Evolutionary conservation across 495 filamentous ascomycete species (phyloP), one percentile per base, ranked within the genome.

Genomic region (Lophiostoma macrostomum): DNA sequence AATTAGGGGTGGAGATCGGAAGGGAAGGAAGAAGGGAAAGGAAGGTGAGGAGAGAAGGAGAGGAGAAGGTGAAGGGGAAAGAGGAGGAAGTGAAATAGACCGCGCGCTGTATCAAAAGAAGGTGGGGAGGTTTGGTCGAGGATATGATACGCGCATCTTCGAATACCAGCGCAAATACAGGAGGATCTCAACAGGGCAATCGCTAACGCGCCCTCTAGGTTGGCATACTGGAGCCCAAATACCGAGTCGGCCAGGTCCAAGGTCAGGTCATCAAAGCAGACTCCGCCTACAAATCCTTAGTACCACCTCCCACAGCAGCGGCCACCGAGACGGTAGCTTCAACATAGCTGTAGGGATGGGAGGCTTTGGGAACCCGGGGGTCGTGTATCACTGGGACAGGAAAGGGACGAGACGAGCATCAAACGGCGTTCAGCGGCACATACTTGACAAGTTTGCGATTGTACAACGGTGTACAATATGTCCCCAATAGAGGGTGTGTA

Each of bases 191-290:
- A n/a, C n/a, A n/a, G n/a, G n/a, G n/a, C n/a, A n/a, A n/a, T n/a
- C n/a, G 36, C 29, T 48, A 48, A 53, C 30, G 37, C 29, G 3
- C 29, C 16, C 0, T 5, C 1, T 34, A 79, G 76, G 69, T 77
- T 44, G 76, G 76, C 16, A 67, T 80, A 14, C 58, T 78, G n/a
- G 65, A 75, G 45, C 77, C 77, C 7, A 74, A 76, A 53, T 72
- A 63, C 46, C 43, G 58, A 10, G 24, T 56, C 12, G 16, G 20
- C 1, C 34, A 56, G 46, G 25, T 56, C 4, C 37, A 52, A 28
- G 36, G 39, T 1, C 12, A 56, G 25, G 51, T 54, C 12, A 27
- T 60, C 2, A 53, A 31, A 27, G 56, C 56, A 11, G 44, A 54
- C 37, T 53, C 56, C 2, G 49, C 56, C 1, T 49, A 49, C 5